Evolutionary conservation across 257 asterid species (phyloP), one percentile per base, ranked within the genome.

Genomic region (Galeopsis tetrahit): DNA sequence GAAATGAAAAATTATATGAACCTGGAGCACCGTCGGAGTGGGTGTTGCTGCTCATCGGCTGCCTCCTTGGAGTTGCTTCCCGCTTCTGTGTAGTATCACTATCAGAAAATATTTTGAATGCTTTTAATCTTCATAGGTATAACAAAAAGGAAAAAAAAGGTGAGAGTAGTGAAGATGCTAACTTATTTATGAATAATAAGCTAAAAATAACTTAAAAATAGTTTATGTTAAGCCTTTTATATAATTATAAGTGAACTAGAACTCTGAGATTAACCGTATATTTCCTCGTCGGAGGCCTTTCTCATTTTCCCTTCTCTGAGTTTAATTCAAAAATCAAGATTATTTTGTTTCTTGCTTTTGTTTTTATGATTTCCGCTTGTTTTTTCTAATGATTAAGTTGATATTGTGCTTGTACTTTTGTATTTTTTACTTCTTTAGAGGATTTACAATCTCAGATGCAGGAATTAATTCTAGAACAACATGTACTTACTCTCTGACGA

Each of bases 381-480:
- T 21, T 49, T 49, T 49, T 49, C 56, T 49, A n/a, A 49, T 3
- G 28, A 49, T n/a, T 49, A n/a, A 49, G 28, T 49, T n/a, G 28
- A 49, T 49, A 49, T n/a, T 53, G 13, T 43, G 9, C 34, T 59
- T 55, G 59, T 49, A 28, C 8, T 57, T 72, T 36, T 63, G 9
- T 63, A 65, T 70, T 11, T 1, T 72, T 65, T 56, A 10, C 58
- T 69, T 61, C 14, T 63, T n/a, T 59, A 51, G 73, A 90, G 97
- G 97, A 90, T 80, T 89, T 90, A 43, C 93, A 77, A 58, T 88
- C 97, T 72, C 93, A 90, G 85, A 83, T 90, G 71, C 83, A 84
- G 83, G 97, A 90, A 72, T 82, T 90, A 85, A 90, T 90, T 78
- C 97, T 94, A 32, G 92, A 88, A 70, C 93, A 88, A 58, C 96